phyloP scores from a whole-genome alignment of 2,329 filamentous ascomycete species.

The Cladobotryum mycophilum region DNA sequence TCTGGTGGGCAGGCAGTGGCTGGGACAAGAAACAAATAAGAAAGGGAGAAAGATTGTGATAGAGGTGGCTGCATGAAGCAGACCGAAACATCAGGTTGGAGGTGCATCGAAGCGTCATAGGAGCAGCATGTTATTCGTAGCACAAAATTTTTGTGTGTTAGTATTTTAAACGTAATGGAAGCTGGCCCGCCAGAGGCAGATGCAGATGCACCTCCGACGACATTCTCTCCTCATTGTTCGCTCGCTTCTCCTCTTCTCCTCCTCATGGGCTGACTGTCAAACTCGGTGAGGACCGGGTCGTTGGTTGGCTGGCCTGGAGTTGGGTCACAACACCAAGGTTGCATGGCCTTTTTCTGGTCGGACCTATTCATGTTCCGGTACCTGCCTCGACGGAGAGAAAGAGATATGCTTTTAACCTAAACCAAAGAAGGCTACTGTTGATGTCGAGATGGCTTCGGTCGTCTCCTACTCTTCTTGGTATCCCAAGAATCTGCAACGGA shows the following conservation, averaged over 20 bases:
- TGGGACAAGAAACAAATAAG: background rate
- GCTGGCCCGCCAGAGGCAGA: background rate
- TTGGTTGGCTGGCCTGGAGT: slow-evolving; percentile 10
- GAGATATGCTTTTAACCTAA: too few relatives aligned
- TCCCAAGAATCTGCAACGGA: too few relatives aligned
- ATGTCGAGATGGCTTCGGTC: too few relatives aligned
- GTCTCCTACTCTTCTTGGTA: too few relatives aligned
- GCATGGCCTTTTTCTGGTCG: too few relatives aligned
- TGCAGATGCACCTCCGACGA: too few relatives aligned
- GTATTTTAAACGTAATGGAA: slow-evolving; percentile 11
- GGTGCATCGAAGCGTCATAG: too few relatives aligned
- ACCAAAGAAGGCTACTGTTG: too few relatives aligned
- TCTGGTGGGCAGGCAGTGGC: background rate
- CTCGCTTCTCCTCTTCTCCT: background rate
- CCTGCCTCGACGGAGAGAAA: too few relatives aligned
- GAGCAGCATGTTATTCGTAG: too few relatives aligned
- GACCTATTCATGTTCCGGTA: too few relatives aligned
- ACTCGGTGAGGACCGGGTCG: slow-evolving; percentile 14
- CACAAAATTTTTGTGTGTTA: slow-evolving; percentile 3
- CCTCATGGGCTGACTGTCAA: too few relatives aligned
- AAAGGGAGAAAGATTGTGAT: background rate
- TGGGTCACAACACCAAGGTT: background rate
- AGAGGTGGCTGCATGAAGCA: background rate
- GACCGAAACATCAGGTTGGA: background rate
- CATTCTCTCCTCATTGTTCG: background rate